These are phyloP conservation scores for Solanum aculeatissimum DNA, from an alignment of 305 asterid genomes.

Conservation along the genomic window DNA sequence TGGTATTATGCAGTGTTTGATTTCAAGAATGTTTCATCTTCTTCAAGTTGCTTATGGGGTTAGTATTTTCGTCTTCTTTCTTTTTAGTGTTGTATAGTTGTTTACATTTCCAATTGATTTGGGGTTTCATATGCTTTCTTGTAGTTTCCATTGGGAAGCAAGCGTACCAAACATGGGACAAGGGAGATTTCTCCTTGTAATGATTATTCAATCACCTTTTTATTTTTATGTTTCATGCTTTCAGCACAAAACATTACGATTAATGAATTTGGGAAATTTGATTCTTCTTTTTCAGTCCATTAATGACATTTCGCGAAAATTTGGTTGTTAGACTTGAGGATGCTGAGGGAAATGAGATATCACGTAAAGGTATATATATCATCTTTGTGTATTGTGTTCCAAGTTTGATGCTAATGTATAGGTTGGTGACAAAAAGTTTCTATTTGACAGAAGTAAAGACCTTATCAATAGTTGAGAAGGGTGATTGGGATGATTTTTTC, in stretches of 20 bases:
- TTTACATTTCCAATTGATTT: neutral
- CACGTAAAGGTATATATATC: constrained; percentile 45
- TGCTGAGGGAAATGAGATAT: constrained; percentile 63
- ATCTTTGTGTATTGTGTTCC: neutral
- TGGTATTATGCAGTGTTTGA: constrained; percentile 41
- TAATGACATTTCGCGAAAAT: constrained; percentile 55
- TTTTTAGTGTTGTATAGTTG: neutral
- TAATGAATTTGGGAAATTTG: neutral
- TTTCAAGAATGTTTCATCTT: constrained; percentile 55
- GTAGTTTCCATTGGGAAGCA: constrained; percentile 88
- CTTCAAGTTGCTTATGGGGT: constrained; percentile 34
- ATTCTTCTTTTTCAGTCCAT: constrained; percentile 49
- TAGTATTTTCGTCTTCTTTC: neutral
- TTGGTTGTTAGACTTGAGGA: constrained; percentile 61
- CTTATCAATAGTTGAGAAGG: constrained; percentile 71
- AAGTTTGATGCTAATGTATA: neutral
- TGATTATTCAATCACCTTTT: neutral
- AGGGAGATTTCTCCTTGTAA: constrained; percentile 82
- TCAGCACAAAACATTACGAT: neutral
- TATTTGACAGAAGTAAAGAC: constrained; percentile 50
- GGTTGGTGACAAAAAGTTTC: neutral
- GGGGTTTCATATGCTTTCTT: neutral
- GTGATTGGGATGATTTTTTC: constrained; percentile 68
- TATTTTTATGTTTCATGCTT: neutral
- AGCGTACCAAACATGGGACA: constrained; percentile 58